A percentile compares a stretch with the other conserved stretches of the same genome.
Conservation (phyloP, 352 stramenopile species). For the Globisporangium echinulatum region DNA sequence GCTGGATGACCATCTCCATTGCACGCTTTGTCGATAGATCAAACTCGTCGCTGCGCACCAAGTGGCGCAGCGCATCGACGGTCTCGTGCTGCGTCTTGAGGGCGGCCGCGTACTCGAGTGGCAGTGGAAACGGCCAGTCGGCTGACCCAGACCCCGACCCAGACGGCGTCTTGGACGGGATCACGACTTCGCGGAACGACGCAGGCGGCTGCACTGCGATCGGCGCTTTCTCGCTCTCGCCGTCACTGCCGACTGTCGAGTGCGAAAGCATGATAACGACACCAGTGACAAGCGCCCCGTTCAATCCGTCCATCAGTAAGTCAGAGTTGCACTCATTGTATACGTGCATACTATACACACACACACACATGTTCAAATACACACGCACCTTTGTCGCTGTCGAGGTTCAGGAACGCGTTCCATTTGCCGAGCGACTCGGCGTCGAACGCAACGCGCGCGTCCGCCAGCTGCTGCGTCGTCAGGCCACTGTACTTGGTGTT, state of each 20-base stretch:
- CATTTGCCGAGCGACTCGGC: slow-evolving; percentile 47
- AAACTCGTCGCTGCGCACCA: slow-evolving; percentile 79
- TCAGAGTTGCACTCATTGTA: too few relatives aligned
- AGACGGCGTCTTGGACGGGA: slow-evolving; percentile 50
- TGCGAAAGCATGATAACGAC: neutral
- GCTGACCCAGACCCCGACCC: slow-evolving; percentile 17
- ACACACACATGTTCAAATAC: neutral
- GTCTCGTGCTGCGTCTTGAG: slow-evolving; percentile 67
- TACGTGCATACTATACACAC: neutral
- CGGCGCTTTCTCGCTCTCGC: slow-evolving; percentile 42
- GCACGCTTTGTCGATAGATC: slow-evolving; percentile 69
- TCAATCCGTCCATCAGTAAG: neutral
- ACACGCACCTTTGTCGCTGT: slow-evolving; percentile 49
- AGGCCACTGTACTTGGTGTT: slow-evolving; percentile 93
- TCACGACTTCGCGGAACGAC: slow-evolving; percentile 57
- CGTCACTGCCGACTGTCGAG: slow-evolving; percentile 21
- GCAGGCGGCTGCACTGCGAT: slow-evolving; percentile 53
- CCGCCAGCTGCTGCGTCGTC: slow-evolving; percentile 52
- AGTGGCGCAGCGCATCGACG: slow-evolving; percentile 59
- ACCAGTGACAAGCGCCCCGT: neutral
- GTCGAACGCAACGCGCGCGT: slow-evolving; percentile 37
- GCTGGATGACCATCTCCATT: slow-evolving; percentile 79
- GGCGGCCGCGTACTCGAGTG: slow-evolving; percentile 55
- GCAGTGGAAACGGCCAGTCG: slow-evolving; percentile 76
- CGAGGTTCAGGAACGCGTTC: slow-evolving; percentile 64